These are phyloP conservation scores for Domatiomyces globalis DNA, from an alignment of 2,329 filamentous ascomycete genomes.

Conservation along the genomic window DNA sequence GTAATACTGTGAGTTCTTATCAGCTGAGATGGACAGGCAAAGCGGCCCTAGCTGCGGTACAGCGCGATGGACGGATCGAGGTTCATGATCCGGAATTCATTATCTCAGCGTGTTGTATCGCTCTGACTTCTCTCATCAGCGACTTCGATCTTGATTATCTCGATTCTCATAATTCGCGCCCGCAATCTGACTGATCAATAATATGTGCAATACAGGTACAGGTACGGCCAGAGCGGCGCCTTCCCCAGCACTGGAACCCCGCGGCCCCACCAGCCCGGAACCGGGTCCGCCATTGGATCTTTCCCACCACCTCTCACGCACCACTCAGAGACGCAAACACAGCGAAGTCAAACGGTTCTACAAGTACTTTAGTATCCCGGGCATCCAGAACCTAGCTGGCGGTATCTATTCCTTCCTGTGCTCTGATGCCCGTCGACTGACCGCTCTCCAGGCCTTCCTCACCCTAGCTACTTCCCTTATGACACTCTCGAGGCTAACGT, in stretches of 20 bases:
- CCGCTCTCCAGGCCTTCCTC: conserved; percentile 53
- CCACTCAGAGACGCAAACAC: conserved; percentile 48
- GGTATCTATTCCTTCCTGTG: conserved; percentile 26
- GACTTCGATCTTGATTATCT: not conserved
- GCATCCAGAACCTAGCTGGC: conserved; percentile 48
- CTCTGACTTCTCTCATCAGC: not conserved
- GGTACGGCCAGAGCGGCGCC: too few species aligned
- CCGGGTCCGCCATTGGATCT: conserved; percentile 51
- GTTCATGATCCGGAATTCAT: not conserved
- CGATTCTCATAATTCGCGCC: not conserved
- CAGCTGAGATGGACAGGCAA: too few species aligned
- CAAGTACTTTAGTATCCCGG: conserved; percentile 59
- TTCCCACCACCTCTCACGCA: conserved; percentile 61
- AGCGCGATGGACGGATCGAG: too few species aligned
- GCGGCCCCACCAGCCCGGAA: not conserved
- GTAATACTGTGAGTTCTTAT: too few species aligned
- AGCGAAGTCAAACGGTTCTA: conserved; percentile 71
- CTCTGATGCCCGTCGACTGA: conserved; percentile 3
- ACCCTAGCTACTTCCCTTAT: conserved; percentile 72
- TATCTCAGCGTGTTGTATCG: not conserved
- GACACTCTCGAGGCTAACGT: conserved; percentile 76
- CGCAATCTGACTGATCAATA: too few species aligned
- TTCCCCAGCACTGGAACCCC: not conserved
- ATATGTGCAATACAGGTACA: not conserved
- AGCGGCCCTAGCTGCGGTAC: too few species aligned